Evolutionary conservation across 208 protist species (phyloP).

Genomic region (Cochliopodium minus): DNA sequence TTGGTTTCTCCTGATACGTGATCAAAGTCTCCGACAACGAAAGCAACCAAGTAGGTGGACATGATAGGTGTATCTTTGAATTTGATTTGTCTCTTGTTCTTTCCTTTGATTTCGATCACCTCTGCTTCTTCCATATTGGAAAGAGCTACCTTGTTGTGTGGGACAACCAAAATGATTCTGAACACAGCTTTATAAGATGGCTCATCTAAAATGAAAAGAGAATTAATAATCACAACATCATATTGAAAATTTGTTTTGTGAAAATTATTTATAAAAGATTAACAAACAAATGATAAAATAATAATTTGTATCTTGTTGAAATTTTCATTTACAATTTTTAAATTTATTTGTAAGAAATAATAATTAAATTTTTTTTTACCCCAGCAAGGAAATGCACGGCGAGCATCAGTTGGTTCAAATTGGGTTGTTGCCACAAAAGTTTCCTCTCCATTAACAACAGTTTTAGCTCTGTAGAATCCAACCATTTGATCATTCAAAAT

Average conservation of each 20-base stretch:
- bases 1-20: conserved; percentile 19
- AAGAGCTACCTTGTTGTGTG: conserved; percentile 40
- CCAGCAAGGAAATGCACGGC: neutral
- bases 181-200: conserved; percentile 76
- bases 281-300: no score
- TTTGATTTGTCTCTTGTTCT: neutral
- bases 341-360: no score
- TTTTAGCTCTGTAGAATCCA: conserved; percentile 72
- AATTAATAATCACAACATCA: no score
- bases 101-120: conserved; percentile 19
- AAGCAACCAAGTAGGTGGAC: conserved; percentile 66
- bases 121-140: conserved; percentile 56
- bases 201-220: no score
- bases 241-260: no score
- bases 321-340: no score
- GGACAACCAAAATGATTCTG: conserved; percentile 54
- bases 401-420: neutral
- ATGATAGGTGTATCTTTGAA: conserved; percentile 48
- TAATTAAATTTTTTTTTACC: no score
- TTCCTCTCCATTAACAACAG: conserved; percentile 28
- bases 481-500: conserved; percentile 64
- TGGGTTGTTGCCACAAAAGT: neutral
- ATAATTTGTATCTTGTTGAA: no score
- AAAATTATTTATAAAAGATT: no score
- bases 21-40: conserved; percentile 54